Percentiles rank a stretch among this genome's conserved stretches.
These are phyloP conservation scores for Moesziomyces sp. DNA, from an alignment of 1,284 basidiomycete genomes.

Conservation along the genomic window DNA sequence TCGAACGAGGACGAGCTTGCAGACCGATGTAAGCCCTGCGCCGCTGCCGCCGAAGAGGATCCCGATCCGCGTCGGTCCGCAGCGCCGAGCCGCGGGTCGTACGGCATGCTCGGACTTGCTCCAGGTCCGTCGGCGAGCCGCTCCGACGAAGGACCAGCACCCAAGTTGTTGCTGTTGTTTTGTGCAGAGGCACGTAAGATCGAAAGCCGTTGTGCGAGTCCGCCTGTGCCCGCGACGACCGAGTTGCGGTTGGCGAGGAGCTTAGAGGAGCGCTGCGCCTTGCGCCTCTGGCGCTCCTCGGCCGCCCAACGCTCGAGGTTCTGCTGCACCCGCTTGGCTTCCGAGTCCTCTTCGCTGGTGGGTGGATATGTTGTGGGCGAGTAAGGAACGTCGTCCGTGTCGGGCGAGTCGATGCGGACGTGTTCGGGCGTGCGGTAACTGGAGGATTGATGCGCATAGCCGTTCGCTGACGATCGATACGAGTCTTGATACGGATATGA, in stretches of 20 bases:
- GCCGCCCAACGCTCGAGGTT: slow-evolving; percentile 58
- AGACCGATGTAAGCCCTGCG: slow-evolving; percentile 18
- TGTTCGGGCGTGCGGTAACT: slow-evolving; percentile 3
- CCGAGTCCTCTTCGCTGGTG: slow-evolving; percentile 49
- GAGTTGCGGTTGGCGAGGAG: slow-evolving; percentile 21
- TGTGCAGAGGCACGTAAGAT: slow-evolving; percentile 19
- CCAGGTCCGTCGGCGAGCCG: slow-evolving; percentile 28
- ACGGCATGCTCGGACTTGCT: slow-evolving; percentile 14
- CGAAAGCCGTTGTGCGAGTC: slow-evolving; percentile 30
- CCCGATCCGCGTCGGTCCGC: slow-evolving; percentile 13
- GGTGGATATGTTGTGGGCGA: slow-evolving; percentile 45
- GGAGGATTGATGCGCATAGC: slow-evolving; percentile 9
- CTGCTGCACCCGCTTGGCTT: slow-evolving; percentile 52
- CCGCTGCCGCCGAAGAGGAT: slow-evolving; percentile 11
- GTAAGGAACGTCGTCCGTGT: slow-evolving; percentile 20
- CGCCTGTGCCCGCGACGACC: slow-evolving; percentile 6
- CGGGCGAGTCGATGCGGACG: slow-evolving; percentile 16
- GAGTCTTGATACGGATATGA: slow-evolving; percentile 2
- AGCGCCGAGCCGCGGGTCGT: slow-evolving; percentile 3
- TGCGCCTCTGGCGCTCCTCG: slow-evolving; percentile 52
- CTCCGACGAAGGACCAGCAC: slow-evolving; percentile 44
- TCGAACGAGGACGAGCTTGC: slow-evolving; percentile 31
- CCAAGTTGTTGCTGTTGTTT: slow-evolving; percentile 22
- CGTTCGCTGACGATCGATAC: slow-evolving; percentile 23
- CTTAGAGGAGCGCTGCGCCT: slow-evolving; percentile 53